Conservation (phyloP, 345 rosid species). For the Dipteronia dyeriana region DNA sequence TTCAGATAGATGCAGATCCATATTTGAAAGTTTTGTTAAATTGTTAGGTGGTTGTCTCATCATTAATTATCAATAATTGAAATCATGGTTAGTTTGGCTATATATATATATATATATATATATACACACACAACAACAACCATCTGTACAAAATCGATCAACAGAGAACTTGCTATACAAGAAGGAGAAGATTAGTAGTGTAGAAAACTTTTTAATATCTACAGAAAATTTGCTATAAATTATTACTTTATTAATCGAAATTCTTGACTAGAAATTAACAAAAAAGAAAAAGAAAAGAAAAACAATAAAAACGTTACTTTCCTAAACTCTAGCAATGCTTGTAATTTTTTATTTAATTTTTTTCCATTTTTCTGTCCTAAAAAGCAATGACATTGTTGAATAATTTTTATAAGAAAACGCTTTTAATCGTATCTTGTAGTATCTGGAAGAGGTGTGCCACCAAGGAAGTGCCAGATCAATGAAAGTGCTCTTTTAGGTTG, state of each 20-base stretch:
- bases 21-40: too few relatives aligned
- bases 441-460: slow-evolving; percentile 67
- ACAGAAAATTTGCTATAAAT: background rate
- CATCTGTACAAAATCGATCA: too few relatives aligned
- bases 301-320: background rate
- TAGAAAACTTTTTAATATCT: background rate
- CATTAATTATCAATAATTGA: too few relatives aligned
- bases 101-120: too few relatives aligned
- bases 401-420: background rate
- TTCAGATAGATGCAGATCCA: too few relatives aligned
- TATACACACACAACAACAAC: too few relatives aligned
- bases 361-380: background rate
- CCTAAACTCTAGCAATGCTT: background rate
- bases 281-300: too few relatives aligned
- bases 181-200: background rate
- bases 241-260: background rate
- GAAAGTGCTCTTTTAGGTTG: slow-evolving; percentile 83
- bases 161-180: background rate
- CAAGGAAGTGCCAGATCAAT: slow-evolving; percentile 61
- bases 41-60: too few relatives aligned
- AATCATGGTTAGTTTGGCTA: too few relatives aligned
- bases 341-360: background rate
- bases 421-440: slow-evolving; percentile 33
- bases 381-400: slow-evolving; percentile 8
- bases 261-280: background rate